These are phyloP conservation scores for Chlamydomonas sp. DNA, from an alignment of 139 green algal species.

Conservation along the genomic window DNA sequence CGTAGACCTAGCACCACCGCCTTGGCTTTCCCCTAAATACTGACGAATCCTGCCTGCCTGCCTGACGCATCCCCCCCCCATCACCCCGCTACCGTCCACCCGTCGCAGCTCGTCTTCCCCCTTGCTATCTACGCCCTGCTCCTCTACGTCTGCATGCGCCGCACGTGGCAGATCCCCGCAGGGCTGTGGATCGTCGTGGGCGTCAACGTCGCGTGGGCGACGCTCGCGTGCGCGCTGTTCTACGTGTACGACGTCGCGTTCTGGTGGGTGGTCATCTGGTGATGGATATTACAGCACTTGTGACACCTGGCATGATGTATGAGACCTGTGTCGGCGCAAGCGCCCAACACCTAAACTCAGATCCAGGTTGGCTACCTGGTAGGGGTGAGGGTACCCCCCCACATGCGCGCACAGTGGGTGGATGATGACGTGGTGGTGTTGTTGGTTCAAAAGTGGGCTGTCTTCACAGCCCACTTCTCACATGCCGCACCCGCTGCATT, in stretches of 20 bases:
- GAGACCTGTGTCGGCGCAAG: neutral
- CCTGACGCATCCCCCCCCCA: too few relatives aligned
- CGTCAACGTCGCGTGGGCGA: neutral
- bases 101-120: conserved; percentile 12
- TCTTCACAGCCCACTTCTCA: neutral
- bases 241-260: neutral
- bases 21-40: too few relatives aligned
- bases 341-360: neutral
- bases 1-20: too few relatives aligned
- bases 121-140: conserved; percentile 5
- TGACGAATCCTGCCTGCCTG: too few relatives aligned
- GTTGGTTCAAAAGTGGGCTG: neutral
- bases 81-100: too few relatives aligned
- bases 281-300: neutral
- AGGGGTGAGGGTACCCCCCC: neutral
- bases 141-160: conserved; percentile 11
- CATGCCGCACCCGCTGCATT: too few relatives aligned
- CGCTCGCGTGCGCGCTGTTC: conserved; percentile 1
- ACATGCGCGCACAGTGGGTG: neutral
- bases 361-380: neutral
- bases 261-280: neutral
- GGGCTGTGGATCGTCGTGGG: neutral
- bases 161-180: conserved; percentile 7
- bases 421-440: neutral
- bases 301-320: neutral